A percentile compares a stretch with the other conserved stretches of the same genome.
Evolutionary conservation across 2,329 filamentous ascomycete genomes (phyloP).

Genomic region (Aplosporella prunicola): DNA sequence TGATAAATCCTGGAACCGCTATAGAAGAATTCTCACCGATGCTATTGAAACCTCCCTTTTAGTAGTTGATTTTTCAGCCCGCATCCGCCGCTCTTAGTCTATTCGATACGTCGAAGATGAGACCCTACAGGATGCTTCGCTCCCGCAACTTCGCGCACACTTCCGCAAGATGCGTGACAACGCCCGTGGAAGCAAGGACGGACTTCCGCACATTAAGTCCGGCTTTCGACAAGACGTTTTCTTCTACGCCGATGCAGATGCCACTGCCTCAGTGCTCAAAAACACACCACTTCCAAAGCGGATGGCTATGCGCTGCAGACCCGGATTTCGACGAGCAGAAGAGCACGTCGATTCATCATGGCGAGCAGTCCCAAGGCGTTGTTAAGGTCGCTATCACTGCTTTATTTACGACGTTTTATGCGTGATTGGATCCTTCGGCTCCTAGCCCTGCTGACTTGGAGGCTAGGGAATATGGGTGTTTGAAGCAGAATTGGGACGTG

Average conservation of each 20-base stretch:
- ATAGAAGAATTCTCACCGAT: neutral
- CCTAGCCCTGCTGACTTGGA: too few relatives aligned
- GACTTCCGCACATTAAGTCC: neutral
- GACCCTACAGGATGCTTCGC: neutral
- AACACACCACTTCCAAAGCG: neutral
- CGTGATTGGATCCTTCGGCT: too few relatives aligned
- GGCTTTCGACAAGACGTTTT: neutral
- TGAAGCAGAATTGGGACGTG: too few relatives aligned
- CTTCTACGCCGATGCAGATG: neutral
- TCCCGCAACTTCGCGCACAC: neutral
- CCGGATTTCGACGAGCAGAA: too few relatives aligned
- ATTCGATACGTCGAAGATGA: neutral
- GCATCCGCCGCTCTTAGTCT: neutral
- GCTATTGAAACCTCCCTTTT: neutral
- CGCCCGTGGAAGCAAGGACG: neutral
- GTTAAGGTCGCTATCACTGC: too few relatives aligned
- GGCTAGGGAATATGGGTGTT: too few relatives aligned
- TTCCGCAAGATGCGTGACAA: neutral
- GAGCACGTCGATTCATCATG: too few relatives aligned
- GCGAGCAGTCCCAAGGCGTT: too few relatives aligned
- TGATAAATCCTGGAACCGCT: neutral
- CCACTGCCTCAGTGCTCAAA: neutral
- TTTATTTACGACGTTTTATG: too few relatives aligned
- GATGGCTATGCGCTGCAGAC: too few relatives aligned
- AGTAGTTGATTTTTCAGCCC: neutral